These are phyloP conservation scores for Cladophialophora yegresii DNA, from an alignment of 2,329 filamentous ascomycete species.

Conservation along the genomic window DNA sequence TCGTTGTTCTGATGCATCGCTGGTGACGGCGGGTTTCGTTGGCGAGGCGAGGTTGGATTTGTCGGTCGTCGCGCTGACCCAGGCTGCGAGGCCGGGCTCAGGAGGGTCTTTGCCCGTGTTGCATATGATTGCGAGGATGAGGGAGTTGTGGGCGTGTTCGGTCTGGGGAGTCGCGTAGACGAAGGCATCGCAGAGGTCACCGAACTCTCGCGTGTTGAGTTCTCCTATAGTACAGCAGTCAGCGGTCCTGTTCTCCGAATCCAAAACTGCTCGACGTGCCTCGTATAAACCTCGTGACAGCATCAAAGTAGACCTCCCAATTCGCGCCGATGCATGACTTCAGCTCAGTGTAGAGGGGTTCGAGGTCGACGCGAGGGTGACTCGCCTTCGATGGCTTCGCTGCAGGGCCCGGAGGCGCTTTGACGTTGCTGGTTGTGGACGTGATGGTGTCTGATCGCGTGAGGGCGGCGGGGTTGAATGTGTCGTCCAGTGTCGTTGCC, in stretches of 20 bases:
- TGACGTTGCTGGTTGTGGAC: constrained; percentile 25
- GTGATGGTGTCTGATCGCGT: constrained; percentile 37
- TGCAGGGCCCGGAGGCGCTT: constrained; percentile 34
- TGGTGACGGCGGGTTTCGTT: constrained; percentile 53
- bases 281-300: constrained; percentile 59
- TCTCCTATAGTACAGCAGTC: constrained; percentile 47
- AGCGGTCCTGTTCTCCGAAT: constrained; percentile 10
- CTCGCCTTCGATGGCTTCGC: constrained; percentile 54
- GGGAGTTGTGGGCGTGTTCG: constrained; percentile 64
- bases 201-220: constrained; percentile 63
- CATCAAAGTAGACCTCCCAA: constrained; percentile 63
- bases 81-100: constrained; percentile 63
- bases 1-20: constrained; percentile 64
- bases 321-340: constrained; percentile 61
- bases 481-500: constrained; percentile 38
- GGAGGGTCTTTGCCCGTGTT: constrained; percentile 63
- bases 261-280: constrained; percentile 46
- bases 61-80: constrained; percentile 61
- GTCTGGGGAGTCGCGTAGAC: constrained; percentile 55
- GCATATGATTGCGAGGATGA: constrained; percentile 60
- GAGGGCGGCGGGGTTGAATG: constrained; percentile 40
- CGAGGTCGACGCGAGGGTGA: constrained; percentile 63
- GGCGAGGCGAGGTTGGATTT: constrained; percentile 48
- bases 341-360: constrained; percentile 63
- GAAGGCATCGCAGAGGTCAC: constrained; percentile 58